phyloP scores from a whole-genome alignment of 164 flowering plant species.

The Kalanchoe fedtschenkoi region DNA sequence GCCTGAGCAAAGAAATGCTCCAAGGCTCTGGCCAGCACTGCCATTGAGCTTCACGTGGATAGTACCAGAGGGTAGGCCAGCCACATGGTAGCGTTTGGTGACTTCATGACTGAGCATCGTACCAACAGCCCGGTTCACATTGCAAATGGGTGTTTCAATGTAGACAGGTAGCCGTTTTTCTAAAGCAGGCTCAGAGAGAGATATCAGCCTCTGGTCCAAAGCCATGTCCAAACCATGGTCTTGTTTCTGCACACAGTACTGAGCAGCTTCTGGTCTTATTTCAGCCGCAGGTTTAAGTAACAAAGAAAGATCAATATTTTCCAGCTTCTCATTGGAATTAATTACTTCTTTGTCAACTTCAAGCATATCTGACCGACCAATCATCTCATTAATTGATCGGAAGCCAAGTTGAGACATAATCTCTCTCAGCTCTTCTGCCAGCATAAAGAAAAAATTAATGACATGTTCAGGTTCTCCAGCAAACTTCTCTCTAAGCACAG shows the following conservation, averaged over 20 bases:
- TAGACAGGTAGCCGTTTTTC: constrained; percentile 79
- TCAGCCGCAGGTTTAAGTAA: constrained; percentile 84
- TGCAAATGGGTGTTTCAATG: constrained; percentile 65
- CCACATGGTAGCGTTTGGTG: constrained; percentile 66
- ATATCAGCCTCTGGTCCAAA: constrained; percentile 63
- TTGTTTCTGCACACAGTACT: constrained; percentile 82
- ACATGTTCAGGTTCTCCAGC: constrained; percentile 99
- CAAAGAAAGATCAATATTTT: constrained; percentile 79
- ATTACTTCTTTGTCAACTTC: constrained; percentile 80
- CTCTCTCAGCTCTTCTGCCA: constrained; percentile 92
- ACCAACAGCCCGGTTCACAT: constrained; percentile 92
- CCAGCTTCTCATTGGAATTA: constrained; percentile 69
- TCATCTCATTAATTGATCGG: constrained; percentile 81
- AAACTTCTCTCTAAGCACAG: constrained; percentile 90
- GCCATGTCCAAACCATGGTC: constrained; percentile 98
- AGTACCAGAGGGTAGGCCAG: constrained; percentile 81
- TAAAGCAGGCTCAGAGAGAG: constrained; percentile 55
- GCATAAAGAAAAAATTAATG: constrained; percentile 94
- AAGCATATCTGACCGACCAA: constrained; percentile 95
- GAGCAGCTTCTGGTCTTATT: constrained; percentile 89
- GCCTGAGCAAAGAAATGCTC: constrained; percentile 95
- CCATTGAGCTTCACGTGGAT: constrained; percentile 80
- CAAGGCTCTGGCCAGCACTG: constrained; percentile 99
- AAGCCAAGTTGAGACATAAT: constrained; percentile 92
- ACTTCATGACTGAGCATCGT: constrained; percentile 99